Conservation (phyloP, 768 basidiomycete species). For the Auricularia sp. region DNA sequence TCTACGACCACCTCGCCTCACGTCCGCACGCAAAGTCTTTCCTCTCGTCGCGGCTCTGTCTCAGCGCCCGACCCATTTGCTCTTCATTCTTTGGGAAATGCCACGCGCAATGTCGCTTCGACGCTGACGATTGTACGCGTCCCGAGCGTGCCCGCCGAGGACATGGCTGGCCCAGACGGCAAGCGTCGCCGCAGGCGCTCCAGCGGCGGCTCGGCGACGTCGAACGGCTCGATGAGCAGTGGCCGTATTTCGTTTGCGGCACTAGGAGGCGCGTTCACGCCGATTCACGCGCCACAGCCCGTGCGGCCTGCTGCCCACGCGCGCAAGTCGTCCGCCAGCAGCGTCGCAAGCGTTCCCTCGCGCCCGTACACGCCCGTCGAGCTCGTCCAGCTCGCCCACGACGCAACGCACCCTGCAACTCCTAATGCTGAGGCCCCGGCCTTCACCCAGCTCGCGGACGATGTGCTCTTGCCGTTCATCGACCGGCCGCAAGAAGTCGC, state of each 20-base stretch:
- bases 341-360: constrained; percentile 21
- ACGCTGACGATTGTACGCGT: constrained; percentile 72
- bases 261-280: constrained; percentile 11
- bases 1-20: not conserved
- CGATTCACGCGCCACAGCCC: constrained; percentile 20
- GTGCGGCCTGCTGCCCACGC: constrained; percentile 16
- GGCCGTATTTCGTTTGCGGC: not conserved
- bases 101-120: constrained; percentile 43
- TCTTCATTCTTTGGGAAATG: constrained; percentile 39
- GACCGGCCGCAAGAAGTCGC: constrained; percentile 70
- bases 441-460: constrained; percentile 66
- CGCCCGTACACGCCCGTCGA: constrained; percentile 51
- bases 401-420: constrained; percentile 35
- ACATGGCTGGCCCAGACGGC: constrained; percentile 2
- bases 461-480: constrained; percentile 78
- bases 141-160: constrained; percentile 19
- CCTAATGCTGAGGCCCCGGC: constrained; percentile 26
- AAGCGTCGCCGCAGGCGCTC: constrained; percentile 4
- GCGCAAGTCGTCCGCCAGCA: constrained; percentile 8
- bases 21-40: not conserved
- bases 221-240: constrained; percentile 19
- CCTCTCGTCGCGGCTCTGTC: constrained; percentile 52
- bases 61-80: constrained; percentile 62
- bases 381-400: constrained; percentile 60
- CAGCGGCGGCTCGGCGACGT: constrained; percentile 6